A percentile compares a stretch with the other conserved stretches of the same genome.
Evolutionary conservation across 2,329 filamentous ascomycete species (phyloP).

Genomic region (Tolypocladium endophyticum): DNA sequence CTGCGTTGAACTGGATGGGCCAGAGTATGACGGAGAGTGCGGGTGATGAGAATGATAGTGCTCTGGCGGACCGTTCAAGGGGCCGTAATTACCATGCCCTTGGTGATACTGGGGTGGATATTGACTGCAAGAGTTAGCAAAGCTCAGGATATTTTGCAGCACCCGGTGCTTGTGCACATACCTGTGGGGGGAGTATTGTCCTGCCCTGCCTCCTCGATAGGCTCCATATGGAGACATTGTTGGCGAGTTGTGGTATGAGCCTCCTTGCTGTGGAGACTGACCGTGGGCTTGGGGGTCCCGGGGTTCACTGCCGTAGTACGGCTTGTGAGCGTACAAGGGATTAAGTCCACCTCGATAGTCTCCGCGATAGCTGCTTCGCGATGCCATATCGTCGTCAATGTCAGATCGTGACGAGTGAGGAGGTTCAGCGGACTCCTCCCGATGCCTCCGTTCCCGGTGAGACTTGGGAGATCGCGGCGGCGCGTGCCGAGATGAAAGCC

Average conservation of each 20-base stretch:
- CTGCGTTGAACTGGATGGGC: conserved; percentile 46
- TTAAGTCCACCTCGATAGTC: conserved; percentile 32
- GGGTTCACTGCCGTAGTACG: conserved; percentile 22
- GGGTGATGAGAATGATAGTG: conserved; percentile 39
- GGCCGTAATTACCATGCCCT: conserved; percentile 33
- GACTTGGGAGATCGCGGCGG: conserved; percentile 16
- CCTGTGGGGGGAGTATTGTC: conserved; percentile 31
- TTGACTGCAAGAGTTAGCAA: conserved; percentile 32
- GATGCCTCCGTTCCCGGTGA: conserved; percentile 15
- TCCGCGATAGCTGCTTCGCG: conserved; percentile 30
- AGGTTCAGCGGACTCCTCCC: conserved; percentile 16
- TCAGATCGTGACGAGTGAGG: conserved; percentile 36
- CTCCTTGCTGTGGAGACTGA: conserved; percentile 31
- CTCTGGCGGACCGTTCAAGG: conserved; percentile 40
- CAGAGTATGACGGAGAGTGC: conserved; percentile 43
- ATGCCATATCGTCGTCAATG: conserved; percentile 38
- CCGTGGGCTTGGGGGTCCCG: conserved; percentile 24
- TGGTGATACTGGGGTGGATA: conserved; percentile 52
- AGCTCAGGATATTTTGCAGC: not conserved
- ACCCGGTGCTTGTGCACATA: conserved; percentile 15
- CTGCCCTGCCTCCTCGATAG: conserved; percentile 27
- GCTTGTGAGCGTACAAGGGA: conserved; percentile 24
- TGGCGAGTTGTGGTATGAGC: conserved; percentile 35
- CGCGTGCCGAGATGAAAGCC: conserved; percentile 10
- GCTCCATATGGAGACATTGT: conserved; percentile 30